Evolutionary conservation across 768 basidiomycete genomes (phyloP).

Genomic region (Daedaleopsis sinensis): DNA sequence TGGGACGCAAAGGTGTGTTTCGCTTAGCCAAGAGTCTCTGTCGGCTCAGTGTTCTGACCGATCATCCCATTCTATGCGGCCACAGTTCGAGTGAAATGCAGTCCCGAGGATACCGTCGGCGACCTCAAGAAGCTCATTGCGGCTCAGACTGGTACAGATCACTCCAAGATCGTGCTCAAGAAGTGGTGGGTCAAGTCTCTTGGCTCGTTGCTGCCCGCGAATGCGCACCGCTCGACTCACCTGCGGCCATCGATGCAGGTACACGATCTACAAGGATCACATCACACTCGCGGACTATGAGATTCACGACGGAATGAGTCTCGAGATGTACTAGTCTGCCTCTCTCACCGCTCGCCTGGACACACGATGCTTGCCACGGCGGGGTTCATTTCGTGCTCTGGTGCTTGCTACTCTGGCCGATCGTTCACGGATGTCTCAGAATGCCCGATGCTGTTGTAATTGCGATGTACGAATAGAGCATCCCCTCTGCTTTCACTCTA

Average conservation of each 20-base stretch:
- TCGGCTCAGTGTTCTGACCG: not conserved
- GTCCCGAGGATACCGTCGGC: slow-evolving; percentile 93
- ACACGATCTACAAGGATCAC: slow-evolving; percentile 95
- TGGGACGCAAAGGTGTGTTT: slow-evolving; percentile 84
- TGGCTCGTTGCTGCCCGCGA: not conserved
- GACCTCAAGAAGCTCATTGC: slow-evolving; percentile 97
- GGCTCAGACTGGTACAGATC: slow-evolving; percentile 91
- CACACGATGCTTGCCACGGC: not conserved
- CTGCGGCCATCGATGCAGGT: slow-evolving; percentile 51
- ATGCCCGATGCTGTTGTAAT: slow-evolving; percentile 4
- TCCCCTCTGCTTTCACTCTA: not conserved
- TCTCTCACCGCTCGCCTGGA: not conserved
- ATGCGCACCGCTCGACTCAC: not conserved
- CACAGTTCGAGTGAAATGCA: slow-evolving; percentile 93
- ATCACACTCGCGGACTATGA: slow-evolving; percentile 92
- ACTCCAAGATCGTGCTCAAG: slow-evolving; percentile 88
- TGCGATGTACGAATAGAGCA: slow-evolving; percentile 14
- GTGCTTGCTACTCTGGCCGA: not conserved
- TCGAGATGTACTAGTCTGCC: slow-evolving; percentile 80
- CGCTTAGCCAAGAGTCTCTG: not conserved
- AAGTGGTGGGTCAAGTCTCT: slow-evolving; percentile 72
- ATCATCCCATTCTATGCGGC: not conserved
- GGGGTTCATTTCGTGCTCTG: not conserved
- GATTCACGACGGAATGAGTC: slow-evolving; percentile 90
- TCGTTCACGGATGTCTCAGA: not conserved